A percentile compares a stretch with the other conserved stretches of the same genome.
phyloP scores from a whole-genome alignment of 2,329 filamentous ascomycete species.

The Orbilia brochopaga region DNA sequence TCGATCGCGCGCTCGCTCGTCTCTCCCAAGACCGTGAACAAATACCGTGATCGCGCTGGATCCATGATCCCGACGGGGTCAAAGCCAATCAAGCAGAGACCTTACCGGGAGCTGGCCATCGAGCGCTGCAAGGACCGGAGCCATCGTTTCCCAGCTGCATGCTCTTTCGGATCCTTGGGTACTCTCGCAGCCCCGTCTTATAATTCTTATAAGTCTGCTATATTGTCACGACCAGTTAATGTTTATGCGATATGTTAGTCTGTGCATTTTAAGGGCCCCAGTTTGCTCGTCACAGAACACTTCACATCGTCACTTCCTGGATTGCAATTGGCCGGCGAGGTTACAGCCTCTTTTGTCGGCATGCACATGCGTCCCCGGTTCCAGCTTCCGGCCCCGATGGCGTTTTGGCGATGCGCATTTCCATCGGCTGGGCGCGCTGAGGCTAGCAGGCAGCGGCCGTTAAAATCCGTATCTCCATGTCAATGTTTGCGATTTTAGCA shows the following conservation, averaged over 20 bases:
- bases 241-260: constrained; percentile 19
- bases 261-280: constrained; percentile 39
- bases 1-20: not conserved
- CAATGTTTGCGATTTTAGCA: not conserved
- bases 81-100: constrained; percentile 26
- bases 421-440: constrained; percentile 29
- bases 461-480: constrained; percentile 8
- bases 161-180: not conserved
- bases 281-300: constrained; percentile 20
- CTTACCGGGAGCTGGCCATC: not conserved
- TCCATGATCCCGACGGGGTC: constrained; percentile 13
- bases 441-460: not conserved
- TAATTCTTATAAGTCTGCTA: not conserved
- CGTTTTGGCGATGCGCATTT: constrained; percentile 5
- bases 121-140: not conserved
- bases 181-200: not conserved
- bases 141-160: not conserved
- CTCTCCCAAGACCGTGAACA: not conserved
- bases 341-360: constrained; percentile 36
- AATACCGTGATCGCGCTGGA: not conserved
- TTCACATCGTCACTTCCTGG: constrained; percentile 20
- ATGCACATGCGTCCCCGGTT: constrained; percentile 50
- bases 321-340: constrained; percentile 30
- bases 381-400: constrained; percentile 27
- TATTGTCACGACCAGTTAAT: not conserved